These are phyloP conservation scores for Pythium biforme DNA, from an alignment of 352 stramenopile species.

Conservation along the genomic window DNA sequence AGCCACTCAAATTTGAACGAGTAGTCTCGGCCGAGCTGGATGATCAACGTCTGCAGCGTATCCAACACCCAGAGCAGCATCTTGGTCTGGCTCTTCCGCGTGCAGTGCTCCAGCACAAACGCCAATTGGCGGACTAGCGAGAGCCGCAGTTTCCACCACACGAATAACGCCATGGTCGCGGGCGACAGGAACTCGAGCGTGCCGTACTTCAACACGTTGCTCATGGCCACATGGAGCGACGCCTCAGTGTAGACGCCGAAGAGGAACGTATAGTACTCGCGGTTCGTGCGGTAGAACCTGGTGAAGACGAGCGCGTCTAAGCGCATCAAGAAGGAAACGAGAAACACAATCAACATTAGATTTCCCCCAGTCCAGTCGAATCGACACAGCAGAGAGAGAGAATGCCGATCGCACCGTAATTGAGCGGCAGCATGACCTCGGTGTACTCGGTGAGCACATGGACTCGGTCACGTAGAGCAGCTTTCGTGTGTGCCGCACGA, in stretches of 20 bases:
- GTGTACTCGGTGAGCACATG: conserved; percentile 38
- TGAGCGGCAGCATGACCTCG: conserved; percentile 26
- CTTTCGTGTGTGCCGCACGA: conserved; percentile 19
- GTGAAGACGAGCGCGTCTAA: too few species aligned
- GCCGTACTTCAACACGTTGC: conserved; percentile 8
- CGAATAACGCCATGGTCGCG: neutral
- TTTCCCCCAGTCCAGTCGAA: neutral
- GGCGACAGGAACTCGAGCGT: conserved; percentile 10
- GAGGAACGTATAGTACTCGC: conserved; percentile 30
- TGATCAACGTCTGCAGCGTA: conserved; percentile 11
- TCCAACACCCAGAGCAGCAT: conserved; percentile 12
- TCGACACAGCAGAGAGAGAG: neutral
- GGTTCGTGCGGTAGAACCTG: conserved; percentile 5
- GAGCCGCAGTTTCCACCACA: conserved; percentile 19
- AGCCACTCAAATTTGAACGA: conserved; percentile 25
- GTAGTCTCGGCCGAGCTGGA: conserved; percentile 15
- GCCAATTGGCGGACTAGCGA: conserved; percentile 16
- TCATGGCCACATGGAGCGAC: neutral
- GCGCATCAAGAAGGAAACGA: too few species aligned
- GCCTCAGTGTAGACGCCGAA: neutral
- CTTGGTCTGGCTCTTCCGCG: conserved; percentile 13
- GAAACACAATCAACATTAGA: too few species aligned
- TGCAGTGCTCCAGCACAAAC: conserved; percentile 13
- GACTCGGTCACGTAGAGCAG: conserved; percentile 38
- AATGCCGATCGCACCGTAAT: neutral